Percentiles rank a stretch among this genome's conserved stretches.
Evolutionary conservation across 805 yeast genomes (phyloP).

Genomic region (Metschnikowia colocasiae): DNA sequence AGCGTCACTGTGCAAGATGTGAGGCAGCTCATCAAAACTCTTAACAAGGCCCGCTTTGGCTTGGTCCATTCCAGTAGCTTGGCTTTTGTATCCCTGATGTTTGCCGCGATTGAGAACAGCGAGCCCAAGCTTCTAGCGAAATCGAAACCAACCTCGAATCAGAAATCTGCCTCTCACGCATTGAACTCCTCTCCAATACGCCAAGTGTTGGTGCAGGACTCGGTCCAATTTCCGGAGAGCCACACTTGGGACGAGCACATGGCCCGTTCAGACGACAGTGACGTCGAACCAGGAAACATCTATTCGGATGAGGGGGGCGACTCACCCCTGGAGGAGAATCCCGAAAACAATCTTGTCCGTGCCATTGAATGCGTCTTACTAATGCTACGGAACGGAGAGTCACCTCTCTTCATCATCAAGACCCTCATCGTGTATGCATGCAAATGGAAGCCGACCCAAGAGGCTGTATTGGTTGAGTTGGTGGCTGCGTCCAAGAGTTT

Average conservation of each 20-base stretch:
- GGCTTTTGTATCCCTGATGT: not conserved
- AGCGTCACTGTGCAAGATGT: not conserved
- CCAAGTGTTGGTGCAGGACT: not conserved
- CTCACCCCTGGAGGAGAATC: not conserved
- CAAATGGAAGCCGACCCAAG: slow-evolving; percentile 8
- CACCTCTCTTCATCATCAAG: slow-evolving; percentile 24
- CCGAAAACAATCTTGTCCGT: not conserved
- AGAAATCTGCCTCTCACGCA: not conserved
- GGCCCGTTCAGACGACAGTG: slow-evolving; percentile 28
- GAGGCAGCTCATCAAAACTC: not conserved
- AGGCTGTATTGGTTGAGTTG: slow-evolving; percentile 13
- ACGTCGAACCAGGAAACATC: slow-evolving; percentile 16
- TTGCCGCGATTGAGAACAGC: not conserved
- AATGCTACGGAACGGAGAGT: slow-evolving; percentile 28
- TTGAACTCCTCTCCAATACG: slow-evolving; percentile 1
- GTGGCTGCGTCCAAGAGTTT: slow-evolving; percentile 22
- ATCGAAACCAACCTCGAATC: not conserved
- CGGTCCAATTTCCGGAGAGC: not conserved
- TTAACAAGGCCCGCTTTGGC: not conserved
- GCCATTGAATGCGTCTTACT: slow-evolving; percentile 4
- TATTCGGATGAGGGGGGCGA: slow-evolving; percentile 8
- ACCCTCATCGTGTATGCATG: slow-evolving; percentile 24
- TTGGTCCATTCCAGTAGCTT: not conserved
- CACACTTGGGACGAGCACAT: slow-evolving; percentile 24
- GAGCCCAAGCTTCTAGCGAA: not conserved